A percentile compares a stretch with the other conserved stretches of the same genome.
phyloP scores from a whole-genome alignment of 176 grass and related monocot genomes.

The Pharus latifolius region DNA sequence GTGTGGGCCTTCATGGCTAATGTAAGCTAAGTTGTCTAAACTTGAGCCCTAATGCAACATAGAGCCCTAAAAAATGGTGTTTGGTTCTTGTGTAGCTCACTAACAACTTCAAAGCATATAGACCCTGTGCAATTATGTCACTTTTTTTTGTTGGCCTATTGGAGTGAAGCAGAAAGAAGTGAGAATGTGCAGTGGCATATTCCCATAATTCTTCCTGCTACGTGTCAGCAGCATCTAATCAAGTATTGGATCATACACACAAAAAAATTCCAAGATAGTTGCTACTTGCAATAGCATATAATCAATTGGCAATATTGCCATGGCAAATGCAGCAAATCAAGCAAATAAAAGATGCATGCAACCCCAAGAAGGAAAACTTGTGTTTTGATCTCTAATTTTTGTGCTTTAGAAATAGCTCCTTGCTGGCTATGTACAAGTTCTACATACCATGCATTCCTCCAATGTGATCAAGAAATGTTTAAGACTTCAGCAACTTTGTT shows the following conservation, averaged over 20 bases:
- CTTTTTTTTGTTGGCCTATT: conserved; percentile 20
- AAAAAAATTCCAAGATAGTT: neutral
- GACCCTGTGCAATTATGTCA: neutral
- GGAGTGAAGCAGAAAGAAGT: conserved; percentile 5
- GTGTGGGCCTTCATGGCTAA: neutral
- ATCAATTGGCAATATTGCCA: neutral
- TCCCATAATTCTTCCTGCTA: conserved; percentile 14
- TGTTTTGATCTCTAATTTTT: neutral
- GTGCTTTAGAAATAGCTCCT: neutral
- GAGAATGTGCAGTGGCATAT: conserved; percentile 17
- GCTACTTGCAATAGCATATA: neutral
- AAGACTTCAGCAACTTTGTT: neutral
- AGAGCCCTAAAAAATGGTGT: neutral
- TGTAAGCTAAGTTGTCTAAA: conserved; percentile 19
- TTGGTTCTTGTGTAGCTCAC: conserved; percentile 19
- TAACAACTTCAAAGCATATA: conserved; percentile 13
- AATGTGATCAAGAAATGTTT: conserved; percentile 2
- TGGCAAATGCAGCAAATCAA: neutral
- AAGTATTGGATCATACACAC: neutral
- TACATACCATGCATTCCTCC: neutral
- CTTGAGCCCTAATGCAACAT: neutral
- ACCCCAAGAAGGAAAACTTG: neutral
- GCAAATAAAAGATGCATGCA: conserved; percentile 3
- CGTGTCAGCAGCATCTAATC: conserved; percentile 20
- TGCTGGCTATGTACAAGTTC: neutral